Evolutionary conservation across 2,329 filamentous ascomycete species (phyloP).

Genomic region (Alternaria sp.): DNA sequence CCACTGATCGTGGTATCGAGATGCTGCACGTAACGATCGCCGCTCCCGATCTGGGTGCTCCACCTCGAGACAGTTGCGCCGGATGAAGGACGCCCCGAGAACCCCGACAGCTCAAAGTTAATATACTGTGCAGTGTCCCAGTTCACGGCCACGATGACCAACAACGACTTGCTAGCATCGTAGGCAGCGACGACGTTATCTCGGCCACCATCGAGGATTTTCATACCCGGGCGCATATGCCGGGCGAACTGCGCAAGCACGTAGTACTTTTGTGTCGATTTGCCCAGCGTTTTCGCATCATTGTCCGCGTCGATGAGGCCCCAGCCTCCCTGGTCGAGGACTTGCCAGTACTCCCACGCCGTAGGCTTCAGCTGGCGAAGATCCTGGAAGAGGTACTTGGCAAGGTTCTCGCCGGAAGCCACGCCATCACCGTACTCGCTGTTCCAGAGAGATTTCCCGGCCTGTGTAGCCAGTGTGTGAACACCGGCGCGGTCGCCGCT

Average conservation of each 20-base stretch:
- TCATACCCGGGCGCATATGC: conserved; percentile 10
- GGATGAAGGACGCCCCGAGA: background rate
- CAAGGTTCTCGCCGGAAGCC: conserved; percentile 2
- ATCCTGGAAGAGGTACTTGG: conserved; percentile 4
- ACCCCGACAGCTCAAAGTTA: conserved; percentile 12
- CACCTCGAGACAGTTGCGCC: conserved; percentile 8
- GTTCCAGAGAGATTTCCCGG: conserved; percentile 8
- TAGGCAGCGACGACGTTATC: conserved; percentile 12
- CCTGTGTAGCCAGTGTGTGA: background rate
- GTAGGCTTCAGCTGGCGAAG: conserved; percentile 9
- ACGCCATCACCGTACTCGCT: conserved; percentile 12
- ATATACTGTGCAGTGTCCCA: conserved; percentile 9
- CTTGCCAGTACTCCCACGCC: conserved; percentile 14
- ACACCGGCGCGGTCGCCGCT: conserved; percentile 8
- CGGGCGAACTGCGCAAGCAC: conserved; percentile 12
- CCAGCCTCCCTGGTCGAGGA: conserved; percentile 9
- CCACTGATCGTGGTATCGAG: conserved; percentile 4
- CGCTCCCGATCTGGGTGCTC: conserved; percentile 7
- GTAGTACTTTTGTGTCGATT: conserved; percentile 9
- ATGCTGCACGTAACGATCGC: conserved; percentile 8
- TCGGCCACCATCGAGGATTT: conserved; percentile 7
- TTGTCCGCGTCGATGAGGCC: conserved; percentile 10
- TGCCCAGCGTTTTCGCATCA: conserved; percentile 8
- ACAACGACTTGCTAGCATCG: conserved; percentile 4
- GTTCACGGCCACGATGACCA: conserved; percentile 11